Conservation (phyloP, 371 early-diverging fungal genomes). For the Apophysomyces elegans region DNA sequence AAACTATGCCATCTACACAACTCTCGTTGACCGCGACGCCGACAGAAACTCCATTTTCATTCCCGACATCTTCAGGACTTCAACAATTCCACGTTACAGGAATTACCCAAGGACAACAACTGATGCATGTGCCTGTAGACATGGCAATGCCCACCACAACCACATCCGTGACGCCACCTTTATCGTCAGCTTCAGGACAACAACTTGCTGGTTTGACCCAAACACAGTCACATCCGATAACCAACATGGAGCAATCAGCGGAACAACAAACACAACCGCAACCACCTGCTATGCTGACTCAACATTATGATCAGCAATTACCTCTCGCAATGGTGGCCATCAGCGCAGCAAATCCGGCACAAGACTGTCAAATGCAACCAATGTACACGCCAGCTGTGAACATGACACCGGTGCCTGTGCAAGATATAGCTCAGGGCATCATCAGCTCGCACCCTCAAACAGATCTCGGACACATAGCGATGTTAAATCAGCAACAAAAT, state of each 20-base stretch:
- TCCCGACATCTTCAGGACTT: background rate
- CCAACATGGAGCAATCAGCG: background rate
- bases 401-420: background rate
- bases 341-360: background rate
- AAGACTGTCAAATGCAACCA: constrained; percentile 1
- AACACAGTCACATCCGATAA: constrained; percentile 2
- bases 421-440: background rate
- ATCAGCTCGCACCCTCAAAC: constrained; percentile 6
- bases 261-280: constrained; percentile 8
- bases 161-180: constrained; percentile 8
- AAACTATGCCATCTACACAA: constrained; percentile 6
- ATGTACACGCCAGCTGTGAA: background rate
- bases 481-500: background rate
- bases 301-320: constrained; percentile 3
- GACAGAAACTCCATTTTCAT: background rate
- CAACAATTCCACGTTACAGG: background rate
- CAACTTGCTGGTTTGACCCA: constrained; percentile 8
- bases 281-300: constrained; percentile 2
- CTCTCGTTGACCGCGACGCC: background rate
- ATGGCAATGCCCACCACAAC: background rate
- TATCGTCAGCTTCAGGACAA: constrained; percentile 2
- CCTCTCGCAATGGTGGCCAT: background rate
- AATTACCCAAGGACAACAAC: background rate
- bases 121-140: background rate
- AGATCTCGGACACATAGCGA: constrained; percentile 1